These are phyloP conservation scores for Colletotrichum musicola DNA, from an alignment of 2,329 filamentous ascomycete species.

Conservation along the genomic window DNA sequence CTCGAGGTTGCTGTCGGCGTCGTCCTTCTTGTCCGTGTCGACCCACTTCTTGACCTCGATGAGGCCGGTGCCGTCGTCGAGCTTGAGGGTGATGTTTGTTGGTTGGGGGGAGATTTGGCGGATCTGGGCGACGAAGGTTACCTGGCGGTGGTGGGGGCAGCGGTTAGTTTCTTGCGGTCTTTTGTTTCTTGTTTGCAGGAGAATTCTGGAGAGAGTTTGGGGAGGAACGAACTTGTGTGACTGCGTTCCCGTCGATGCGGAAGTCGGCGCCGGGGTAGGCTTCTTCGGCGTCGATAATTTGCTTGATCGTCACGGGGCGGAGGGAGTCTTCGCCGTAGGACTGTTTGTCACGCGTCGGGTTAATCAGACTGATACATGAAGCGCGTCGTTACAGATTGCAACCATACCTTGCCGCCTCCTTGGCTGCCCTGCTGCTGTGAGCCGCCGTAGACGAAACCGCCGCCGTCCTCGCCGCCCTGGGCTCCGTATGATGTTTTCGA, in stretches of 20 bases:
- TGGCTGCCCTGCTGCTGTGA: constrained; percentile 72
- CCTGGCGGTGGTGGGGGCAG: constrained; percentile 29
- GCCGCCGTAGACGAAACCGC: constrained; percentile 71
- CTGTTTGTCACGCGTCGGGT: constrained; percentile 47
- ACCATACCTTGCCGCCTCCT: constrained; percentile 58
- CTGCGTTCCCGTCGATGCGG: constrained; percentile 81
- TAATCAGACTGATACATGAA: background rate
- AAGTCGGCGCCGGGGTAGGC: constrained; percentile 80
- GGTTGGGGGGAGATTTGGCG: constrained; percentile 87
- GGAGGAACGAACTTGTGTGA: constrained; percentile 71
- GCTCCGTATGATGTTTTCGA: constrained; percentile 61
- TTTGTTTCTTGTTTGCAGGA: no score
- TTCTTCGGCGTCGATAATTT: constrained; percentile 86
- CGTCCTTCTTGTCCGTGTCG: constrained; percentile 71
- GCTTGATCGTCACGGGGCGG: constrained; percentile 94
- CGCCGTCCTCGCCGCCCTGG: constrained; percentile 70
- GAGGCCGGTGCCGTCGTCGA: constrained; percentile 94
- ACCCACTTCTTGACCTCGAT: constrained; percentile 94
- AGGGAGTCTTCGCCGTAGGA: constrained; percentile 85
- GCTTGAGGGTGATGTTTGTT: constrained; percentile 91
- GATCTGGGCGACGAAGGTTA: constrained; percentile 90
- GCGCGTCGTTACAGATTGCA: background rate
- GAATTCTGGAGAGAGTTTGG: background rate
- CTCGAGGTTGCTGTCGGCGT: constrained; percentile 67
- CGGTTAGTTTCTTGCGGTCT: background rate